Evolutionary conservation across 257 asterid genomes (phyloP).

Genomic region (Lycium barbarum): DNA sequence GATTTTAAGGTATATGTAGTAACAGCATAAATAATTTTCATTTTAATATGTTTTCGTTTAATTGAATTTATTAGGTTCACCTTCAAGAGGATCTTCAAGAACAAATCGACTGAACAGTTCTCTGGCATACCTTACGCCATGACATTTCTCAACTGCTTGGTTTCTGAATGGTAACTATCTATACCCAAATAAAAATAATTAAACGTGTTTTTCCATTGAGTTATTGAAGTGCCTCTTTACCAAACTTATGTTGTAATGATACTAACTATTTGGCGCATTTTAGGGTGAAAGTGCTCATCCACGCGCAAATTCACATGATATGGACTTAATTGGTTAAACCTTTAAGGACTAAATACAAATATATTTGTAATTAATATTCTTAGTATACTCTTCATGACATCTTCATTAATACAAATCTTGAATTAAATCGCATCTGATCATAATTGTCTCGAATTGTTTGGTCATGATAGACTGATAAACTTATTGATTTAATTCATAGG

Average conservation of each 20-base stretch:
- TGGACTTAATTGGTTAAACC: too few species aligned
- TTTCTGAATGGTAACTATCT: constrained; percentile 66
- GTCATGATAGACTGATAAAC: constrained; percentile 18
- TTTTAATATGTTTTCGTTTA: neutral
- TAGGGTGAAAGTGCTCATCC: too few species aligned
- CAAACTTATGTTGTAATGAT: neutral
- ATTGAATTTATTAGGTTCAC: constrained; percentile 59
- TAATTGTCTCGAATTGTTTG: neutral
- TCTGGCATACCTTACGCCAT: constrained; percentile 85
- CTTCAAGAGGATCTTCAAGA: constrained; percentile 70
- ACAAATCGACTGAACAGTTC: constrained; percentile 70
- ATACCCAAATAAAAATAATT: neutral
- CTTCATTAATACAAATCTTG: too few species aligned
- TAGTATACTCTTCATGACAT: too few species aligned
- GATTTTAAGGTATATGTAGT: neutral
- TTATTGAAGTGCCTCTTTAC: neutral
- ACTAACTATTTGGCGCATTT: too few species aligned
- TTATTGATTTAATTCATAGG: constrained; percentile 46
- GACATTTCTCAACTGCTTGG: constrained; percentile 90
- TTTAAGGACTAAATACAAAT: too few species aligned
- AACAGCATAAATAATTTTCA: neutral
- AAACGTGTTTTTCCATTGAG: neutral
- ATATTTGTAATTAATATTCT: too few species aligned
- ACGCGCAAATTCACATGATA: too few species aligned
- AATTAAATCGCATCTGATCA: too few species aligned